These are phyloP conservation scores for Furcasterigmium sp. DNA, from an alignment of 2,329 filamentous ascomycete genomes.

Conservation along the genomic window DNA sequence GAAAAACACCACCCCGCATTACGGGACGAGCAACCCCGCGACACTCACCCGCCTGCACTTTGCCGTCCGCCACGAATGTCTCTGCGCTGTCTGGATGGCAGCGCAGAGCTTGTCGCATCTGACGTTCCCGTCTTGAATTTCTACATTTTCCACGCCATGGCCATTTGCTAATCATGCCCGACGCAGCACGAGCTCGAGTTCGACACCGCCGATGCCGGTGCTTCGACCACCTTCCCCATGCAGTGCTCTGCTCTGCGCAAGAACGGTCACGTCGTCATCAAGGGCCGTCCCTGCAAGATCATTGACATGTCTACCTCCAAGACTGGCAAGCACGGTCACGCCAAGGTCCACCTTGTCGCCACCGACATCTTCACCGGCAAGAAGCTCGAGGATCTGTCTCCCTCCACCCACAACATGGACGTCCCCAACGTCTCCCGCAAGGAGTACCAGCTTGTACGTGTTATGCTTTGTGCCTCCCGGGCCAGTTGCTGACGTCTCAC, in stretches of 20 bases:
- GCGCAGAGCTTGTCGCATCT: no score
- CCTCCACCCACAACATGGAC: slow-evolving; percentile 97
- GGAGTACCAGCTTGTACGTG: slow-evolving; percentile 91
- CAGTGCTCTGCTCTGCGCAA: slow-evolving; percentile 99
- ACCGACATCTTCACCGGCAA: slow-evolving; percentile 99
- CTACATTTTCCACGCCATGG: no score
- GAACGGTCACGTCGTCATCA: slow-evolving; percentile 98
- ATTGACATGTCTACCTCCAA: slow-evolving; percentile 99
- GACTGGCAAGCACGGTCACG: slow-evolving; percentile 99
- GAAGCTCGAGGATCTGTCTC: slow-evolving; percentile 98
- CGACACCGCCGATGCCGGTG: slow-evolving; percentile 93
- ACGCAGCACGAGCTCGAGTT: slow-evolving; percentile 66
- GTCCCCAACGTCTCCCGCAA: slow-evolving; percentile 87
- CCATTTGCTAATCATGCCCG: slow-evolving; percentile 8
- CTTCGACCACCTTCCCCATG: slow-evolving; percentile 91
- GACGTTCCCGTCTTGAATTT: no score
- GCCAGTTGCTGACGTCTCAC: slow-evolving; percentile 5
- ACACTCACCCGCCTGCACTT: slow-evolving; percentile 2
- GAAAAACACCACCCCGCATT: slow-evolving; percentile 43
- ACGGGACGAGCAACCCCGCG: slow-evolving; percentile 15
- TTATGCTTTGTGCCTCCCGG: slow-evolving; percentile 1
- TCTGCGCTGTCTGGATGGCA: slow-evolving; percentile 1
- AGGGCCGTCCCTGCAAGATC: slow-evolving; percentile 99
- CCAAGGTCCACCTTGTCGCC: slow-evolving; percentile 98
- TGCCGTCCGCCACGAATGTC: slow-evolving; percentile 1